phyloP scores from a whole-genome alignment of 176 grass and related monocot genomes.

The Tuctoria greenei region DNA sequence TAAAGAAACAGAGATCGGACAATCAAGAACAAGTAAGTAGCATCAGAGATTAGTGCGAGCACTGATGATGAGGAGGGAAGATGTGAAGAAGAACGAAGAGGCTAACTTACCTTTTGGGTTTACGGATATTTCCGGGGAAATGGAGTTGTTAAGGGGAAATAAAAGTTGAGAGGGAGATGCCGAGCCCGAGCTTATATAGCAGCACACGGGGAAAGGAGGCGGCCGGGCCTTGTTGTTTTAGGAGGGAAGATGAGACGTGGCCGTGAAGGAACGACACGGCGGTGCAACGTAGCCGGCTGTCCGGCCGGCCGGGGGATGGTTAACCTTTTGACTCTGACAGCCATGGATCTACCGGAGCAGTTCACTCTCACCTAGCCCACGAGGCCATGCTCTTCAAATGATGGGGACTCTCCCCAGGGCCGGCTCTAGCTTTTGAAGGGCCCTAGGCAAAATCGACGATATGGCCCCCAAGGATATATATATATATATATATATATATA shows the following conservation, averaged over 20 bases:
- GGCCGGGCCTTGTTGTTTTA: conserved; percentile 18
- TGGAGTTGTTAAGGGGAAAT: not conserved
- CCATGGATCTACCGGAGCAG: not conserved
- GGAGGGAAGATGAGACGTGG: conserved; percentile 45
- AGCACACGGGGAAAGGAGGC: not conserved
- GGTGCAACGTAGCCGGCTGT: conserved; percentile 17
- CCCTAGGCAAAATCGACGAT: no score
- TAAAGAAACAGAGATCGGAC: not conserved
- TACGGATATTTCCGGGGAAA: not conserved
- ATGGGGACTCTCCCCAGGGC: no score
- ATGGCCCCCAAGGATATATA: no score
- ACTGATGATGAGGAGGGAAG: not conserved
- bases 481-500: no score
- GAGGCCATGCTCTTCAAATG: not conserved
- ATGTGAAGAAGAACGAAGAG: not conserved
- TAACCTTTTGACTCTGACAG: conserved; percentile 42
- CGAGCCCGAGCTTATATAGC: conserved; percentile 38
- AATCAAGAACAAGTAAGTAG: not conserved
- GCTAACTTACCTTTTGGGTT: conserved; percentile 33
- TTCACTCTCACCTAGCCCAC: conserved; percentile 29
- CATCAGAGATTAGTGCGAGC: not conserved
- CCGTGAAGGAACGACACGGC: conserved; percentile 28
- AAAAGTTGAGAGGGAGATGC: conserved; percentile 20
- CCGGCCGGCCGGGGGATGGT: not conserved
- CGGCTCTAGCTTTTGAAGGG: no score